phyloP scores from a whole-genome alignment of 768 basidiomycete species.

The Tulasnella sp. region DNA sequence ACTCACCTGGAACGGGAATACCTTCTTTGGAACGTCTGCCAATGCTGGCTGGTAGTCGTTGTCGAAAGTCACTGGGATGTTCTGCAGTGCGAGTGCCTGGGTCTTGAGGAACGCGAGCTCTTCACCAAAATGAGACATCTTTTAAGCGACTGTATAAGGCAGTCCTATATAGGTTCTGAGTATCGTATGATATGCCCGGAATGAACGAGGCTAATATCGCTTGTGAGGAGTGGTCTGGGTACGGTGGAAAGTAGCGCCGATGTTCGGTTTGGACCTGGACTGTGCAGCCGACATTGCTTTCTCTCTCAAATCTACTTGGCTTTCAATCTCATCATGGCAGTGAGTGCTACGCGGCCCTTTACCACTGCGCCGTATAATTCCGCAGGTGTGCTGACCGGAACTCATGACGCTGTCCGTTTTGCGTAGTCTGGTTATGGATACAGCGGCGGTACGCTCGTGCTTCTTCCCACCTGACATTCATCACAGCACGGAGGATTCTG shows the following conservation, averaged over 20 bases:
- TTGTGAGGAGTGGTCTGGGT: too few relatives aligned
- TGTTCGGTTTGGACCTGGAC: too few relatives aligned
- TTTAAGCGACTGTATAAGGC: too few relatives aligned
- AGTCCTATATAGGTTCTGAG: too few relatives aligned
- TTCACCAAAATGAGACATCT: conserved; percentile 19
- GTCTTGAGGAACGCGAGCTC: conserved; percentile 55
- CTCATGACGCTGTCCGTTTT: not conserved
- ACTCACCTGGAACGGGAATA: conserved; percentile 57
- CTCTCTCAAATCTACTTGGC: not conserved
- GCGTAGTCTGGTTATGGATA: conserved; percentile 57
- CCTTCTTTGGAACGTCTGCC: conserved; percentile 50
- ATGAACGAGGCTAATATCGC: too few relatives aligned
- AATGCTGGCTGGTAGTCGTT: conserved; percentile 72
- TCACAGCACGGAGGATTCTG: not conserved
- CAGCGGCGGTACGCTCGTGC: conserved; percentile 43
- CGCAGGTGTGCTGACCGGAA: not conserved
- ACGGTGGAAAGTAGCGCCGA: too few relatives aligned
- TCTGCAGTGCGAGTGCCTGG: conserved; percentile 50
- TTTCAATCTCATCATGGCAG: not conserved
- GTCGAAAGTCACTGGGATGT: conserved; percentile 55
- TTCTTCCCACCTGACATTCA: not conserved
- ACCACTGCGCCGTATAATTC: too few relatives aligned
- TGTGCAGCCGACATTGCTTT: not conserved
- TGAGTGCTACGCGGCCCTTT: not conserved
- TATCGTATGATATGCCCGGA: too few relatives aligned